Base-by-base conservation (phyloP, 164 flowering plant species). In the Euptelea pleiosperma region DNA sequence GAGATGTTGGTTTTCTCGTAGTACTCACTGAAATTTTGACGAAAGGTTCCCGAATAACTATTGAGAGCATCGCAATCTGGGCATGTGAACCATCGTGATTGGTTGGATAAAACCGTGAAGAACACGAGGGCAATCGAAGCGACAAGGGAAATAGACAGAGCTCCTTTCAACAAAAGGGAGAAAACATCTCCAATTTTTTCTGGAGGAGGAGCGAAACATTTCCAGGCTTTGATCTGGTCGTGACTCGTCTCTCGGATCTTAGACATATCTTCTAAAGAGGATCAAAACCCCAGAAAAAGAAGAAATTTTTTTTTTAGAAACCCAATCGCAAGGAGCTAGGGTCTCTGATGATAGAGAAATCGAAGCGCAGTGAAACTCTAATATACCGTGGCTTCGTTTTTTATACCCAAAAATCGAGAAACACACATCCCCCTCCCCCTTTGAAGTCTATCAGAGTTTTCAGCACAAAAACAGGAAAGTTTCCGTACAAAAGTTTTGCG, bases 111-210 rank as follows among this genome's bases (percentile, higher is more conserved):
- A 16, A 60, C 60, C 21, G 47, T 21, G 61, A 34, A 63, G 57
- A 67, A 45, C 29, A 71, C n/a, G 48, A 75, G 55, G 4, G 66
- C 19, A 26, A 69, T 24, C 0, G 75, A 71, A 55, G 61, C 49
- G 3, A 71, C 37, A 3, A 60, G 26, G 57, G 47, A 66, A 9
- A 75, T 8, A 2, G 67, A 22, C 0, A 63, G 18, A 29, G 36
- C 39, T 56, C 39, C 46, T 56, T 63, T 63, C 29, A 55, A 37
- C n/a, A 55, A 18, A 16, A 30, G 8, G 0, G 55, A 45, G 29
- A 36, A 26, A 5, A 29, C 8, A n/a, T 52, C 58, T 34, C 29
- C 52, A 14, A 10, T 31, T 52, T 33, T 62, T 18, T 51, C 64
- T 16, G 24, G 4, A 0, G 22, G 24, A 11, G 15, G 8, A 25